A percentile compares a stretch with the other conserved stretches of the same genome.
Conservation (phyloP, 768 basidiomycete species). For the Daedaleopsis nitida region DNA sequence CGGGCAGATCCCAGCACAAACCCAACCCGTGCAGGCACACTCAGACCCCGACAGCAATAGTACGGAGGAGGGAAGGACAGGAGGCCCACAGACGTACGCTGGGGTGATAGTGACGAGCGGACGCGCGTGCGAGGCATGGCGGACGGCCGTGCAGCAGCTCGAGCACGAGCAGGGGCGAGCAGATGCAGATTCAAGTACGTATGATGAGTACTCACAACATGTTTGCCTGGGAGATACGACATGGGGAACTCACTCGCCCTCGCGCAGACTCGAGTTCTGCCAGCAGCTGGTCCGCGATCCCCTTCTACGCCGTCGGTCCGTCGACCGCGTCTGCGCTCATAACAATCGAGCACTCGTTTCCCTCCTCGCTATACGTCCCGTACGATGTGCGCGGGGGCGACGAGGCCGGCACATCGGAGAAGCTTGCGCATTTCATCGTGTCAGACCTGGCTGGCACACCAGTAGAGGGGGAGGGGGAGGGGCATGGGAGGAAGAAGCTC, state of each 20-base stretch:
- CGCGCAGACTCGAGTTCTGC: background rate
- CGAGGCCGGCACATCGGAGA: constrained; percentile 67
- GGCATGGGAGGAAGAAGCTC: constrained; percentile 31
- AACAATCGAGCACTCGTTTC: constrained; percentile 33
- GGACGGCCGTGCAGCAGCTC: constrained; percentile 38
- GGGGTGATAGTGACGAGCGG: constrained; percentile 83
- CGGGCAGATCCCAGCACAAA: no score
- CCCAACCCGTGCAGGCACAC: no score
- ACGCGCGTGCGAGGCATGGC: constrained; percentile 76
- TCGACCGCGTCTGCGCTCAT: constrained; percentile 55
- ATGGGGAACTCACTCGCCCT: no score
- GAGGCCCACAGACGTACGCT: constrained; percentile 24
- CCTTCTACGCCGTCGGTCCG: constrained; percentile 81
- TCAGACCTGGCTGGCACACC: constrained; percentile 27
- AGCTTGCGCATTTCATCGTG: constrained; percentile 66
- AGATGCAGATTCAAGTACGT: background rate
- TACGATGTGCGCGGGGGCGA: constrained; percentile 43
- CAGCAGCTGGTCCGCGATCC: constrained; percentile 54
- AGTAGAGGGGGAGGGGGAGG: background rate
- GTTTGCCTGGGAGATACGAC: no score
- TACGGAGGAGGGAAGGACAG: no score
- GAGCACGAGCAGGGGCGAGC: background rate
- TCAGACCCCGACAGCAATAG: no score
- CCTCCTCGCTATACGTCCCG: constrained; percentile 33
- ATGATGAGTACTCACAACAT: no score